These are phyloP conservation scores for Botrytis cinerea DNA, from an alignment of 2,329 filamentous ascomycete species.

Conservation along the genomic window DNA sequence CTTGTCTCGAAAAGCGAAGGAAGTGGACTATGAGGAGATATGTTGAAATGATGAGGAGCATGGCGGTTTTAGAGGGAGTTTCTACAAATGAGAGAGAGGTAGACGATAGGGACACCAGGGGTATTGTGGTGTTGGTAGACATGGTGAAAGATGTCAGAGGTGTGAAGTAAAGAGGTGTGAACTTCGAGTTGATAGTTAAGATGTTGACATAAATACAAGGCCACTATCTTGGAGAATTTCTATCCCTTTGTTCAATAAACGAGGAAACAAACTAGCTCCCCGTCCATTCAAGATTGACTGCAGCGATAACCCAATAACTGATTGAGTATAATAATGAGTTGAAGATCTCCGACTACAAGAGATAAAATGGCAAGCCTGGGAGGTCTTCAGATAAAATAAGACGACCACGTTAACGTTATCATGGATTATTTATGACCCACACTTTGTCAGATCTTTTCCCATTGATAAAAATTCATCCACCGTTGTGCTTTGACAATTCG, in stretches of 20 bases:
- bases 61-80: not conserved
- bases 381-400: not conserved
- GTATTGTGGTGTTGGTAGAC: not conserved
- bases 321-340: not conserved
- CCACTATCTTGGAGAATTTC: not conserved
- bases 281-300: not conserved
- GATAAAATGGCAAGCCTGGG: not conserved
- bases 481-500: not conserved
- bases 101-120: not conserved
- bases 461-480: not conserved
- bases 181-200: not conserved
- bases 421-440: not conserved
- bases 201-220: not conserved
- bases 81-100: not conserved
- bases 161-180: not conserved
- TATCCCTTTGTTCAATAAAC: not conserved
- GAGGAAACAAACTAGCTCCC: not conserved
- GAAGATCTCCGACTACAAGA: not conserved
- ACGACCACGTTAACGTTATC: not conserved
- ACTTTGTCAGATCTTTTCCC: not conserved
- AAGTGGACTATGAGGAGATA: slow-evolving; percentile 26
- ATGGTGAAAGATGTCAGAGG: not conserved
- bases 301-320: not conserved
- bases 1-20: slow-evolving; percentile 45
- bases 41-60: not conserved